phyloP scores from a whole-genome alignment of 2,329 filamentous ascomycete genomes.

The Botrytis fragariae region DNA sequence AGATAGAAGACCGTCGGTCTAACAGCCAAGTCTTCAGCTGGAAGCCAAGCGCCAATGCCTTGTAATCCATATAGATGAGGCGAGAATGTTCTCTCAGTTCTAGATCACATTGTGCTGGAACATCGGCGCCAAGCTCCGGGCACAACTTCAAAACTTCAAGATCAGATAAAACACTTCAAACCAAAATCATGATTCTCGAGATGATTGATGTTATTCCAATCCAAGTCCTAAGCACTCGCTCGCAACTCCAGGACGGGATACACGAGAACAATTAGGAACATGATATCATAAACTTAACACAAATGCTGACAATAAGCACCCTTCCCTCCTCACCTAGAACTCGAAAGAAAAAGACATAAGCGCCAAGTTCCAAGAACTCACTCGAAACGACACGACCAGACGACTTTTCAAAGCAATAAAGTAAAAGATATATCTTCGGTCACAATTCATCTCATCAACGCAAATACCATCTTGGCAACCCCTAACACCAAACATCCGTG shows the following conservation, averaged over 20 bases:
- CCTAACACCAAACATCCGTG: constrained; percentile 9
- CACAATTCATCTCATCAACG: background rate
- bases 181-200: too few relatives aligned
- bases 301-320: background rate
- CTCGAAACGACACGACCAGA: background rate
- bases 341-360: background rate
- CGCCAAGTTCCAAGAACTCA: background rate
- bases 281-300: background rate
- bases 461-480: background rate
- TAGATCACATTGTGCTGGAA: background rate
- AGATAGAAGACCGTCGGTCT: background rate
- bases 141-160: background rate
- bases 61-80: background rate
- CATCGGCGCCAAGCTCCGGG: background rate
- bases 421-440: background rate
- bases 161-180: background rate
- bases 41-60: background rate
- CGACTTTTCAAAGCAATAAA: background rate
- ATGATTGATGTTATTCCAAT: background rate
- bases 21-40: background rate
- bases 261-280: background rate
- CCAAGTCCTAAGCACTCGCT: background rate
- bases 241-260: background rate
- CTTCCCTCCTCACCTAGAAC: background rate
- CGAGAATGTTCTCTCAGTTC: background rate